Percentiles rank a stretch among this genome's conserved stretches.
These are phyloP conservation scores for Coelastrella sp. DNA, from an alignment of 139 green algal species.

Conservation along the genomic window DNA sequence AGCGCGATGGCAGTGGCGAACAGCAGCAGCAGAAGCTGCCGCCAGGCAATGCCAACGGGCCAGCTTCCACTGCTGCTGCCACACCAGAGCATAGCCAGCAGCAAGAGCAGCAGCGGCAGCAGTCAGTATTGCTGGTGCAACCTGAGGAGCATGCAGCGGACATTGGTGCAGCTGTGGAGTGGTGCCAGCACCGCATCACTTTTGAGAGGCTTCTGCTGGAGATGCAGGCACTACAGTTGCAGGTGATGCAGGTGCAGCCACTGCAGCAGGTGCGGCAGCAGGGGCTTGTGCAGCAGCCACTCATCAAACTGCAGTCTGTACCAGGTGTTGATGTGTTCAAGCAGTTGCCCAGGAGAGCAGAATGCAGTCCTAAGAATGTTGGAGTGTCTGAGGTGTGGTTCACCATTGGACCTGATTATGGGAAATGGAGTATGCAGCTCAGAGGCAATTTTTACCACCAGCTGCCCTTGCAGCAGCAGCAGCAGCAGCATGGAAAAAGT, in stretches of 20 bases:
- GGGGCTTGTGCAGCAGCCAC: slow-evolving; percentile 8
- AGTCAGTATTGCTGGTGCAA: background rate
- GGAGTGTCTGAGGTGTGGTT: slow-evolving; percentile 35
- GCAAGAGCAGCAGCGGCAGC: slow-evolving; percentile 8
- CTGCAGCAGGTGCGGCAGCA: slow-evolving; percentile 36
- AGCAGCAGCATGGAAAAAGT: slow-evolving; percentile 26
- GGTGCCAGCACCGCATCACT: slow-evolving; percentile 12
- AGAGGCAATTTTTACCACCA: slow-evolving; percentile 22
- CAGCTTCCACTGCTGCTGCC: background rate
- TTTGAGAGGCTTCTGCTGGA: slow-evolving; percentile 40
- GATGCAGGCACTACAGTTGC: slow-evolving; percentile 21
- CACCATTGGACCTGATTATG: background rate
- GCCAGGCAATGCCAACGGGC: background rate
- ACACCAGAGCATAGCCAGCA: background rate
- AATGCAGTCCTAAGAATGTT: background rate
- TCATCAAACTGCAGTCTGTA: background rate
- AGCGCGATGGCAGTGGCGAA: background rate
- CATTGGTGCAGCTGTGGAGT: slow-evolving; percentile 10
- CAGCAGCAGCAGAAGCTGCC: slow-evolving; percentile 1
- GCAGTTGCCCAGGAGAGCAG: slow-evolving; percentile 1
- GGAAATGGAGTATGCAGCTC: slow-evolving; percentile 31
- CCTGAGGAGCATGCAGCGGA: slow-evolving; percentile 26
- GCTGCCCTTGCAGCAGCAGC: background rate
- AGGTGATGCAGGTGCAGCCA: slow-evolving; percentile 7
- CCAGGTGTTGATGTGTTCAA: slow-evolving; percentile 25